Percentiles rank a stretch among this genome's conserved stretches.
Evolutionary conservation across 1,284 basidiomycete species (phyloP).

Genomic region (Waitea zeae): DNA sequence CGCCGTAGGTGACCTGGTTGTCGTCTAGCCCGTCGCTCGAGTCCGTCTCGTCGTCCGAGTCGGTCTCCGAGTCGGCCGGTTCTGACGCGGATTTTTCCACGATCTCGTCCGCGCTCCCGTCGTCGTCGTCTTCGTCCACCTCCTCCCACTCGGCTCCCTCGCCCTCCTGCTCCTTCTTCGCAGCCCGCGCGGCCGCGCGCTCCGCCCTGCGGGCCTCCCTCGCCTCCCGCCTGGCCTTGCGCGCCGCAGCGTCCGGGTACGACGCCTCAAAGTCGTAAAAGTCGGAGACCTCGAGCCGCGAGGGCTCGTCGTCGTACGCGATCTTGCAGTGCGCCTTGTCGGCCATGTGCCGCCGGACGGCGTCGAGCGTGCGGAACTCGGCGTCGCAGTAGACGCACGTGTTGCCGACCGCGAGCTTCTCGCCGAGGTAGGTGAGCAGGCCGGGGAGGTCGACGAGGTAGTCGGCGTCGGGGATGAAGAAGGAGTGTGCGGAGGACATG

Average conservation of each 20-base stretch:
- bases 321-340: constrained; percentile 96
- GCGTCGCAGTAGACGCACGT: constrained; percentile 86
- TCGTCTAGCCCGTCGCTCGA: constrained; percentile 23
- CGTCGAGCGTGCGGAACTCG: constrained; percentile 68
- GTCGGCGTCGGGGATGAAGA: constrained; percentile 92
- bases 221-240: constrained; percentile 12
- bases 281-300: constrained; percentile 80
- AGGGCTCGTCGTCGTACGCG: constrained; percentile 69
- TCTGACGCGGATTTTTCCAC: constrained; percentile 25
- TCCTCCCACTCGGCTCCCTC: constrained; percentile 23
- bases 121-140: constrained; percentile 37
- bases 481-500: constrained; percentile 82
- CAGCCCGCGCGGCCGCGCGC: constrained; percentile 13
- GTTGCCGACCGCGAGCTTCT: constrained; percentile 88
- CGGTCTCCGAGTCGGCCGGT: constrained; percentile 14
- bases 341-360: constrained; percentile 84
- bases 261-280: constrained; percentile 85
- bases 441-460: constrained; percentile 78
- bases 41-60: constrained; percentile 16
- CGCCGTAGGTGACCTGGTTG: constrained; percentile 49
- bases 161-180: constrained; percentile 13
- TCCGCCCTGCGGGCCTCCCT: constrained; percentile 14
- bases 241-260: constrained; percentile 41
- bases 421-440: constrained; percentile 75
- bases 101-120: constrained; percentile 34